Base-by-base conservation (phyloP, 306 rosid genomes). In the Alnus rubra region DNA sequence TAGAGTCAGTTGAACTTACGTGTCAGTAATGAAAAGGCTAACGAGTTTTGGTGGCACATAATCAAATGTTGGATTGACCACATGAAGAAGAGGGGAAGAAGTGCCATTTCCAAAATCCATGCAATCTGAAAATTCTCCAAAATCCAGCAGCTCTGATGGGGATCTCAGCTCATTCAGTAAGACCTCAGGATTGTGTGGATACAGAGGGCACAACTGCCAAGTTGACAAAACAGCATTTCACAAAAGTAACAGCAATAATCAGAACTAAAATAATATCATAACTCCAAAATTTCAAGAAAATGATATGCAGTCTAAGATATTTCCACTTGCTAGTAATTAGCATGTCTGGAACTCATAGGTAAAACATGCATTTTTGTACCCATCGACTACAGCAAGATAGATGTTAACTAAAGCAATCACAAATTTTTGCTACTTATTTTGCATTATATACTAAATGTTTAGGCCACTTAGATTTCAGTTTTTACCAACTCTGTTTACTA, bases 121-220 rank as follows among this genome's bases (percentile, higher is more conserved):
- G 86, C 90, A 90, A 84, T 95, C 99, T 45, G 99, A 95, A 85
- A 95, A 92, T 68, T 95, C 98, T 80, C 99, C 99, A 78, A 95
- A 93, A 87, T 95, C 97, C 74, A 95, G 98, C 73, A 93, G 90
- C 88, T 95, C 99, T 67, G 98, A 91, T 18, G 99, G 99, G 77
- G 99, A 95, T 84, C 99, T 88, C 88, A 95, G 86, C 85, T 93
- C 98, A 81, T 93, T 95, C 80, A 95, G 76, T 63, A 91, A 85
- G 63, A 91, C 92, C 86, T 93, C 92, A 13, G 99, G 99, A 84
- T 95, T 90, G 92, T 95, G 98, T 0, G 99, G 99, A 88, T 95
- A 95, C 87, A 93, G 63, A 79, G 99, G 99, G 85, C 97, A 95
- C 83, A 95, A 62, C 99, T 95, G 91, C 77, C 77, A 84, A 74